Evolutionary conservation across 1,284 basidiomycete genomes (phyloP), one percentile per base, ranked within the genome.

Genomic region (Marasmius fiardii): DNA sequence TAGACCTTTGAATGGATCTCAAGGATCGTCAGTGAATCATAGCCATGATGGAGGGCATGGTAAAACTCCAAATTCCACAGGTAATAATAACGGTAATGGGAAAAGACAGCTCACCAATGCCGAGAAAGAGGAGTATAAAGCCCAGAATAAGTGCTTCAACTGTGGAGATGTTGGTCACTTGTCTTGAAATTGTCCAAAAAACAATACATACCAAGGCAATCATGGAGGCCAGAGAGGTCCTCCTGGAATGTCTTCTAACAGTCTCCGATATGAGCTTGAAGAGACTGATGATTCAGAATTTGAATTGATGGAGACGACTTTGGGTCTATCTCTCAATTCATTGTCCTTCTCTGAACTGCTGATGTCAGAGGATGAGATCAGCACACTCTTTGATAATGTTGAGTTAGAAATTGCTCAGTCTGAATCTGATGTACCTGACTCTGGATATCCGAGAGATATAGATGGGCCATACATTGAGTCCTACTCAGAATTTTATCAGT

Each of bases 101-200:
- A 18, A 37, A 18, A 37, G 16, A 14, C n/a, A 12, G 11, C 35
- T 31, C 28, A 43, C 51, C 1, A 26, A 39, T 10, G 16, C 37
- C 4, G 20, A 43, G 12, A 52, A 26, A 31, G 37, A 21, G 5
- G n/a, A 34, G 11, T 43, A 43, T 33, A 10, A 11, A 18, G 26
- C 45, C 14, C 16, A 41, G 4, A 44, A 44, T 8, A 34, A 35
- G 20, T 57, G 55, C 34, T 57, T 48, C 43, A 48, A 33, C 2
- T 57, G 56, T 31, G 47, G 39, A 2, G 11, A 37, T 21, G 23
- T 24, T 20, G 47, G 47, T 2, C 56, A 57, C 47, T 34, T 57
- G 8, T 18, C 45, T 6, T 26, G 56, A 18, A 53, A 57, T 35
- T 57, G 56, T 24, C 56, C 56, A n/a, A 11, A 26, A 6, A 53